These are phyloP conservation scores for Hippophae tibetana DNA, from an alignment of 306 rosid genomes.

Conservation along the genomic window DNA sequence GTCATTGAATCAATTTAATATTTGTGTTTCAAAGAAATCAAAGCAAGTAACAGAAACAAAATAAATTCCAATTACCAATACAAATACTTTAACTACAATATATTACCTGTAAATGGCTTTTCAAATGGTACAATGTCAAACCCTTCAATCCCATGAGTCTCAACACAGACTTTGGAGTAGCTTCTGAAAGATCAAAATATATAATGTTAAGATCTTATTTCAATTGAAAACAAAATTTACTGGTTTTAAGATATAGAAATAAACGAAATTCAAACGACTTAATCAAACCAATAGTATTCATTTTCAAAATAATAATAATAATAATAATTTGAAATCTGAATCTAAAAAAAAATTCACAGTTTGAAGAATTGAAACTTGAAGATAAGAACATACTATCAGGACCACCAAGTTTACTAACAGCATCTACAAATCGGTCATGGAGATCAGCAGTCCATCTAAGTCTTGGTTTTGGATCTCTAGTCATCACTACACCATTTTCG, in stretches of 20 bases:
- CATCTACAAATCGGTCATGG: slow-evolving; percentile 80
- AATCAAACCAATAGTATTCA: not conserved
- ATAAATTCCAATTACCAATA: not conserved
- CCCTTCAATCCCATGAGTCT: slow-evolving; percentile 94
- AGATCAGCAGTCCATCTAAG: slow-evolving; percentile 94
- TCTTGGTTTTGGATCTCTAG: slow-evolving; percentile 89
- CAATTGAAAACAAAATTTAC: no score
- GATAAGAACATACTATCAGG: slow-evolving; percentile 56
- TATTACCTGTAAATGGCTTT: slow-evolving; percentile 96
- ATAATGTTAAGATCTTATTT: no score
- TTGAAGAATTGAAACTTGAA: no score
- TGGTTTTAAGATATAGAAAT: no score
- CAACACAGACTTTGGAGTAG: slow-evolving; percentile 86
- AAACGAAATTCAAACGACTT: not conserved
- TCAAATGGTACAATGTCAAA: slow-evolving; percentile 87
- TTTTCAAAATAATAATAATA: no score
- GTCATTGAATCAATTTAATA: not conserved
- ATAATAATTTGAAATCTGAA: no score
- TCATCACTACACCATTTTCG: slow-evolving; percentile 68
- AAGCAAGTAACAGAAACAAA: not conserved
- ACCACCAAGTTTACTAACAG: slow-evolving; percentile 97
- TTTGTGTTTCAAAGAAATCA: not conserved
- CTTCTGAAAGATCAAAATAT: slow-evolving; percentile 40
- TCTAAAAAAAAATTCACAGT: no score
- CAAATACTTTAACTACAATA: not conserved